These are phyloP conservation scores for Ceratobasidium sp. DNA, from an alignment of 1,284 basidiomycete genomes.

Conservation along the genomic window DNA sequence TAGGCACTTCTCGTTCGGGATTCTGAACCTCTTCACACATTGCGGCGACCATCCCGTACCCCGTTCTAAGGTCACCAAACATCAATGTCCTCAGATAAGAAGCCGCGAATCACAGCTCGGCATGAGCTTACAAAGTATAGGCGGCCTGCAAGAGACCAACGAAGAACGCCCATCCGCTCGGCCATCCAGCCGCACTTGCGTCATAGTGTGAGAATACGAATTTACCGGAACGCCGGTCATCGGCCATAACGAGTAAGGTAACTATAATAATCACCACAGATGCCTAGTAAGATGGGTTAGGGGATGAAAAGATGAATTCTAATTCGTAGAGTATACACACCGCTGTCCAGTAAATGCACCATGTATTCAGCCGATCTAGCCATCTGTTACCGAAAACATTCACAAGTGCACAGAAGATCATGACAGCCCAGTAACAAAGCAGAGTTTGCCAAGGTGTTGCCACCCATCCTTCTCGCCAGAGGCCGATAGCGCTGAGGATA, in stretches of 20 bases:
- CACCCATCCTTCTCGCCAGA: slow-evolving; percentile 60
- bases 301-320: background rate
- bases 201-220: slow-evolving; percentile 60
- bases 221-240: slow-evolving; percentile 58
- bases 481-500: slow-evolving; percentile 62
- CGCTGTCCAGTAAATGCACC: slow-evolving; percentile 55
- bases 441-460: slow-evolving; percentile 61
- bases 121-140: slow-evolving; percentile 54
- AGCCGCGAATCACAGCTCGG: background rate
- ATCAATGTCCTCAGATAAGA: slow-evolving; percentile 45
- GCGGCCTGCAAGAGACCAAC: slow-evolving; percentile 60
- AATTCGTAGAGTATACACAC: background rate
- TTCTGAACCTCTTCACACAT: slow-evolving; percentile 61
- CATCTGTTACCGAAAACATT: slow-evolving; percentile 59
- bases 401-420: slow-evolving; percentile 59
- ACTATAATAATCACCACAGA: slow-evolving; percentile 63
- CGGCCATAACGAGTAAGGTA: slow-evolving; percentile 60
- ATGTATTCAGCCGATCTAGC: slow-evolving; percentile 54
- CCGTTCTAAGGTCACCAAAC: slow-evolving; percentile 55
- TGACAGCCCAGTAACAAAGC: slow-evolving; percentile 61
- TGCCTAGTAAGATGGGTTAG: slow-evolving; percentile 57
- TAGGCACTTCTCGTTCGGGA: slow-evolving; percentile 58
- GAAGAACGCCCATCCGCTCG: slow-evolving; percentile 60
- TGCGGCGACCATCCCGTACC: slow-evolving; percentile 60
- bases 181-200: slow-evolving; percentile 58